A percentile compares a stretch with the other conserved stretches of the same genome.
These are phyloP conservation scores for Hypericum androsaemum DNA, from an alignment of 345 rosid species.

Conservation along the genomic window DNA sequence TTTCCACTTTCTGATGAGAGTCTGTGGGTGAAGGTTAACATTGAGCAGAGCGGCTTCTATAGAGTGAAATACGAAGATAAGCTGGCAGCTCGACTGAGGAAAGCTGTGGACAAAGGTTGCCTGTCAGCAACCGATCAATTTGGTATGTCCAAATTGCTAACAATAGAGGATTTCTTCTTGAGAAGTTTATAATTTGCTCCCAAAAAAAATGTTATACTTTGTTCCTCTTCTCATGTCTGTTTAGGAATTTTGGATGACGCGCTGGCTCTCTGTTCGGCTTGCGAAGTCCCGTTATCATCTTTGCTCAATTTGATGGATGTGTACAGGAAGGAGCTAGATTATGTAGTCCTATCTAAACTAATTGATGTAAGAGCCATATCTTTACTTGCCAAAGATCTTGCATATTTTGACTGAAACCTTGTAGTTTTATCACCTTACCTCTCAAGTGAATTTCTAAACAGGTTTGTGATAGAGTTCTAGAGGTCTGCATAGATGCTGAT, in stretches of 20 bases:
- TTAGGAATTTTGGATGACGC: conserved; percentile 33
- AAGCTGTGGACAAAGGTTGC: conserved; percentile 21
- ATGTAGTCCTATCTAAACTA: conserved; percentile 20
- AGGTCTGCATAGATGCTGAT: conserved; percentile 18
- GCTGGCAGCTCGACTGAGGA: conserved; percentile 24
- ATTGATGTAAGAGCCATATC: conserved; percentile 14
- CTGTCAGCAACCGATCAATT: conserved; percentile 26
- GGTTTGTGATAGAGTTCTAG: conserved; percentile 21
- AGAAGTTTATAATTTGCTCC: too few relatives aligned
- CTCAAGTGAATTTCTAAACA: neutral
- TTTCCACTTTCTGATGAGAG: conserved; percentile 14
- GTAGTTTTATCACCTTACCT: too few relatives aligned
- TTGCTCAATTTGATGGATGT: conserved; percentile 25
- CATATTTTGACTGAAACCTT: too few relatives aligned
- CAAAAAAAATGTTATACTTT: neutral
- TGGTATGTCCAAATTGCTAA: conserved; percentile 13
- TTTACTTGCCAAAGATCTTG: neutral
- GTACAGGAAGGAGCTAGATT: conserved; percentile 23
- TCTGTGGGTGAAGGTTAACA: conserved; percentile 33
- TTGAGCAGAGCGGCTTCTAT: conserved; percentile 36
- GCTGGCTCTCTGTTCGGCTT: conserved; percentile 25
- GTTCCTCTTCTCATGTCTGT: neutral
- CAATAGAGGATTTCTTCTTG: too few relatives aligned
- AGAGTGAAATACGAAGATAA: conserved; percentile 28
- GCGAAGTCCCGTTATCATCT: conserved; percentile 22